Evolutionary conservation across 441 rosid species (phyloP).

Genomic region (Populus hybrid): DNA sequence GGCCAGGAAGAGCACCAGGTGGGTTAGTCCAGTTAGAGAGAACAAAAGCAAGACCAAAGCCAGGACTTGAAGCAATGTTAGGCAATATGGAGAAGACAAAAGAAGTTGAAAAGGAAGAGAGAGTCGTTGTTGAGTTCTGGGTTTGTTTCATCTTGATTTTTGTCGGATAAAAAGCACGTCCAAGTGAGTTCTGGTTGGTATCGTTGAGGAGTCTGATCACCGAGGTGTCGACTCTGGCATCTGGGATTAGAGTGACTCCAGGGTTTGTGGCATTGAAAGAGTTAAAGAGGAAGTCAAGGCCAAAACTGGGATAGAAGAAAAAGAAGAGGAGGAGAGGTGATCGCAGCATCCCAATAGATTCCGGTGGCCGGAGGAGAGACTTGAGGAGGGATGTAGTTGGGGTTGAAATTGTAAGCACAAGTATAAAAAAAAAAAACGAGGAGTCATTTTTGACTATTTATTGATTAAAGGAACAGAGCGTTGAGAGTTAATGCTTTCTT

Average conservation of each 20-base stretch:
- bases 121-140: slow-evolving; percentile 40
- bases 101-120: slow-evolving; percentile 71
- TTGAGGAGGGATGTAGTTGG: not conserved
- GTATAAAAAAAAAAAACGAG: not conserved
- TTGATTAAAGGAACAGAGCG: not conserved
- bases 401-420: not conserved
- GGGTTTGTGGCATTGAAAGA: slow-evolving; percentile 45
- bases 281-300: slow-evolving; percentile 62
- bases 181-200: slow-evolving; percentile 44
- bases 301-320: slow-evolving; percentile 23
- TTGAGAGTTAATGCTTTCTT: not conserved
- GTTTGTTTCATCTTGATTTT: slow-evolving; percentile 41
- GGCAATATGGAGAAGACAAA: slow-evolving; percentile 77
- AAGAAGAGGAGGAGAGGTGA: slow-evolving; percentile 4
- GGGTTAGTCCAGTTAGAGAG: slow-evolving; percentile 77
- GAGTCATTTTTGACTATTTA: not conserved
- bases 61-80: slow-evolving; percentile 62
- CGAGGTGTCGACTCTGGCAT: slow-evolving; percentile 51
- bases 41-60: slow-evolving; percentile 80
- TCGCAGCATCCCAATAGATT: slow-evolving; percentile 5
- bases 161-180: slow-evolving; percentile 59
- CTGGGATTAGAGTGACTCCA: slow-evolving; percentile 47
- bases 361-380: not conserved
- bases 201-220: slow-evolving; percentile 65
- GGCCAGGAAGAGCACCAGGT: slow-evolving; percentile 58